Conservation (phyloP, 2,329 filamentous ascomycete species). For the Ophiostoma sp. region DNA sequence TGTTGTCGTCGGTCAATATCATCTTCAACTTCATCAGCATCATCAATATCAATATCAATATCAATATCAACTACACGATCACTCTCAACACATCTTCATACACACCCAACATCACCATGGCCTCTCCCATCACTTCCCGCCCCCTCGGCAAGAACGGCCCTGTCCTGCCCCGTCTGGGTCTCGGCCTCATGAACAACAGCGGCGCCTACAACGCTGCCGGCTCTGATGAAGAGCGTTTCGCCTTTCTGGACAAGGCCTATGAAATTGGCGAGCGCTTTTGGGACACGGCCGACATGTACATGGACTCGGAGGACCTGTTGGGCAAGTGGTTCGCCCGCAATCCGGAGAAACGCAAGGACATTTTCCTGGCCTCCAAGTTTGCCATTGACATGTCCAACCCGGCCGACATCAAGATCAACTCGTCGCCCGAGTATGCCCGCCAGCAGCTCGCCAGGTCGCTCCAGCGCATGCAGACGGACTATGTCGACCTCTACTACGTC, state of each 20-base stretch:
- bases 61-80: not conserved
- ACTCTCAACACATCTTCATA: not conserved
- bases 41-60: not conserved
- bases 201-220: conserved; percentile 29
- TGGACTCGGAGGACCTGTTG: conserved; percentile 46
- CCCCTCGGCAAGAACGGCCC: conserved; percentile 19
- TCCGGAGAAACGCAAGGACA: conserved; percentile 40
- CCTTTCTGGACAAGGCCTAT: conserved; percentile 45
- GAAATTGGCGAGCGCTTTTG: conserved; percentile 46
- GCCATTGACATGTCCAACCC: conserved; percentile 15
- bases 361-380: conserved; percentile 43
- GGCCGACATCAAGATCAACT: conserved; percentile 35
- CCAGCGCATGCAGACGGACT: conserved; percentile 48
- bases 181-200: conserved; percentile 48
- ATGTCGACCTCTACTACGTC: conserved; percentile 57
- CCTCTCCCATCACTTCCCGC: not conserved
- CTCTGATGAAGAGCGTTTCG: conserved; percentile 42
- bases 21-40: not conserved
- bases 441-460: conserved; percentile 41
- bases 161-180: conserved; percentile 38
- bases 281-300: conserved; percentile 48
- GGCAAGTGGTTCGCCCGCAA: conserved; percentile 47
- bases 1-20: not conserved
- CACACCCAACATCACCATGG: not conserved
- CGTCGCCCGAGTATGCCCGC: conserved; percentile 35